A percentile compares a stretch with the other conserved stretches of the same genome.
Evolutionary conservation across 1,284 basidiomycete species (phyloP).

Genomic region (Vanrija sp.): DNA sequence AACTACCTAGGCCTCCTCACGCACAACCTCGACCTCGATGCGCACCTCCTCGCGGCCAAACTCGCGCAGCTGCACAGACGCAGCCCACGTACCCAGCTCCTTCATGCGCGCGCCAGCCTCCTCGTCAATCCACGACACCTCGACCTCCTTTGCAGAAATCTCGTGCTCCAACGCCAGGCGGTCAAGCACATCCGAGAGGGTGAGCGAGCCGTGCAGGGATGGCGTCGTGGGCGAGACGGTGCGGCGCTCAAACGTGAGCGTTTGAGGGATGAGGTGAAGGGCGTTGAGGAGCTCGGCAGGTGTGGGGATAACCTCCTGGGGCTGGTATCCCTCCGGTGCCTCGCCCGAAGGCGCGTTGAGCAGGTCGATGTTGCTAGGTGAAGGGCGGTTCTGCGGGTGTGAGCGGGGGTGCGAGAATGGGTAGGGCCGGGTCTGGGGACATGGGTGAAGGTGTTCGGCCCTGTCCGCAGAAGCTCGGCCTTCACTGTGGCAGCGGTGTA

Average conservation of each 20-base stretch:
- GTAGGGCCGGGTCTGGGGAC: no score
- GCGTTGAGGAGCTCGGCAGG: conserved; percentile 21
- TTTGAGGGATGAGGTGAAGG: conserved; percentile 23
- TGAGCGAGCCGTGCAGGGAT: conserved; percentile 38
- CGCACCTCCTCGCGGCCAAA: conserved; percentile 20
- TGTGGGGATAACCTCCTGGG: neutral
- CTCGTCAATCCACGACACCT: conserved; percentile 27
- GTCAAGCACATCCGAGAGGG: conserved; percentile 30
- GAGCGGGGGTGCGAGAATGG: neutral
- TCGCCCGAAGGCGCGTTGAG: neutral
- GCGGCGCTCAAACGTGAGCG: conserved; percentile 27
- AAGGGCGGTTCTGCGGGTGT: neutral
- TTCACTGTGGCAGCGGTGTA: no score
- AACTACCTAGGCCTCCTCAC: neutral
- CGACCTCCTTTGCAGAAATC: conserved; percentile 17
- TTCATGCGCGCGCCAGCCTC: conserved; percentile 33
- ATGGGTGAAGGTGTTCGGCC: no score
- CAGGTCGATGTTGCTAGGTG: neutral
- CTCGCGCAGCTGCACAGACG: conserved; percentile 20
- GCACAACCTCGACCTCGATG: conserved; percentile 24
- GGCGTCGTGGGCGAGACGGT: conserved; percentile 28
- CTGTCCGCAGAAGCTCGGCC: no score
- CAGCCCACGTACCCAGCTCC: conserved; percentile 27
- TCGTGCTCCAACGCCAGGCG: conserved; percentile 20
- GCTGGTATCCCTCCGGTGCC: neutral